Evolutionary conservation across 75 land plant genomes (phyloP).

Genomic region (Picea glauca): DNA sequence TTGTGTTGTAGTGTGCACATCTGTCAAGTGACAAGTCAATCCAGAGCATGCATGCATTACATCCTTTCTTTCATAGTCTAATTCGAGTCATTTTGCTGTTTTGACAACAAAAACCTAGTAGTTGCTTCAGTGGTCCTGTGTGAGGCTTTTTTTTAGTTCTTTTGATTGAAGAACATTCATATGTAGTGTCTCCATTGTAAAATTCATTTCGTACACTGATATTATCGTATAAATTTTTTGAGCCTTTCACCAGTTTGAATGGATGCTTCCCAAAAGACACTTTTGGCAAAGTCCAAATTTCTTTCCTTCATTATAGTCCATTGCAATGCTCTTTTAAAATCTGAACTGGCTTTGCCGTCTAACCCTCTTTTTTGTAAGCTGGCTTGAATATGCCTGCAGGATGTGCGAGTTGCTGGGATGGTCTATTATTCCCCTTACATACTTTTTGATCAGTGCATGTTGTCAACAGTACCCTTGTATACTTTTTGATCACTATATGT

Average conservation of each 20-base stretch:
- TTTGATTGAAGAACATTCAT: background rate
- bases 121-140: background rate
- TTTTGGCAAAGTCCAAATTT: background rate
- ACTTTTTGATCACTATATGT: background rate
- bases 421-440: background rate
- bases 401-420: background rate
- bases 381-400: slow-evolving; percentile 3
- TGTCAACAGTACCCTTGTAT: no score
- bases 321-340: background rate
- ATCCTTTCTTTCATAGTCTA: background rate
- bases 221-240: background rate
- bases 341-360: background rate
- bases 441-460: no score
- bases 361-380: slow-evolving; percentile 5
- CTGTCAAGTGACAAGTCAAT: background rate
- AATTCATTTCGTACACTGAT: background rate
- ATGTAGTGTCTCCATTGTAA: background rate
- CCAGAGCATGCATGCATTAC: background rate
- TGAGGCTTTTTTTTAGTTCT: background rate
- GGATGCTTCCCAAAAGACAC: background rate
- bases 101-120: background rate
- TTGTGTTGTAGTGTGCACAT: background rate
- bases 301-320: background rate
- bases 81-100: background rate
- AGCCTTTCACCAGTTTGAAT: background rate